Conservation (phyloP, 495 filamentous ascomycete genomes). For the Hypoxylon intermedium region DNA sequence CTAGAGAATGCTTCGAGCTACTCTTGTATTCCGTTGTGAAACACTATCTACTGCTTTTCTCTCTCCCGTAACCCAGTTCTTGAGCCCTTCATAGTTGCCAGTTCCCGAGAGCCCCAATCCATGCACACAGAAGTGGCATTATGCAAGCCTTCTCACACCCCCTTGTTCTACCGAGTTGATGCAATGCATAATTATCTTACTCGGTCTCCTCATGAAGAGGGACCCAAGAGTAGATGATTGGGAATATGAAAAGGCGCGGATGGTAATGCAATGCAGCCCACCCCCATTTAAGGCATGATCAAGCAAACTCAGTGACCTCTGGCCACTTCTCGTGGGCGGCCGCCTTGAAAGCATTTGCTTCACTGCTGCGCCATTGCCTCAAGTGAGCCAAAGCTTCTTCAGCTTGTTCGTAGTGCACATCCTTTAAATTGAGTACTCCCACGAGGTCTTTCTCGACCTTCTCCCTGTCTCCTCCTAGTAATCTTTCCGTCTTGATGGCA, state of each 20-base stretch:
- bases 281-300: not conserved
- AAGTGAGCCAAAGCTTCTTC: constrained; percentile 65
- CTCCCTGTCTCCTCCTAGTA: constrained; percentile 64
- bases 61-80: not conserved
- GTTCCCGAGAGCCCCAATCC: not conserved
- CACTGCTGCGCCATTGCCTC: constrained; percentile 63
- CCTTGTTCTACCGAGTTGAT: constrained; percentile 14
- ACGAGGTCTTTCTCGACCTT: constrained; percentile 67
- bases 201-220: not conserved
- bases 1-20: not conserved
- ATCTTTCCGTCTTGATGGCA: constrained; percentile 64
- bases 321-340: constrained; percentile 76
- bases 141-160: constrained; percentile 25
- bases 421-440: constrained; percentile 61
- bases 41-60: constrained; percentile 14
- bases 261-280: not conserved
- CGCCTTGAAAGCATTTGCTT: constrained; percentile 64
- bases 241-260: not conserved
- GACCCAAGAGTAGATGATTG: not conserved
- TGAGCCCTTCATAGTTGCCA: not conserved
- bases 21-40: not conserved
- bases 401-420: constrained; percentile 67
- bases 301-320: constrained; percentile 66
- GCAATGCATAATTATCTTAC: constrained; percentile 8
- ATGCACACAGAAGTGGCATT: constrained; percentile 3